Conservation (phyloP, 352 stramenopile species). For the Pythium vanterpoolii region DNA sequence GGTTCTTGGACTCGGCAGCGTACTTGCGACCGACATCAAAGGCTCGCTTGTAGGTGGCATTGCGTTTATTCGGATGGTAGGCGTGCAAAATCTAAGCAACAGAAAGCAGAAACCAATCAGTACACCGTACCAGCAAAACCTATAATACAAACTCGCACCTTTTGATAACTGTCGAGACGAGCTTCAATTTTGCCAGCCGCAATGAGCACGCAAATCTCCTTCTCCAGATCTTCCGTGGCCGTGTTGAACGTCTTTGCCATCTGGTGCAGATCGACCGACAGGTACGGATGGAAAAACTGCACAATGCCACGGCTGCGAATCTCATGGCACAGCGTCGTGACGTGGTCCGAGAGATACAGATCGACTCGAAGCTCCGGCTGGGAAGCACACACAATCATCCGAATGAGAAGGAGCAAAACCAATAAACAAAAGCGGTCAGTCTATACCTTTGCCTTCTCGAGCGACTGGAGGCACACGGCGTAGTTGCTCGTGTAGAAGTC, state of each 20-base stretch:
- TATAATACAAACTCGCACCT: conserved; percentile 33
- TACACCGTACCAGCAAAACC: neutral
- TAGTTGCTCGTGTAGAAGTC: conserved; percentile 90
- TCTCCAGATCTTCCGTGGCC: conserved; percentile 54
- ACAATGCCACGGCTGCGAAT: conserved; percentile 85
- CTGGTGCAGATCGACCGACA: conserved; percentile 81
- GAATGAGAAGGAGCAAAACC: neutral
- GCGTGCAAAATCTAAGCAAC: conserved; percentile 64
- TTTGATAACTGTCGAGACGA: conserved; percentile 87
- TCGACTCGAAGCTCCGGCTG: conserved; percentile 75
- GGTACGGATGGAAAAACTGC: conserved; percentile 88
- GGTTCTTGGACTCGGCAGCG: conserved; percentile 72
- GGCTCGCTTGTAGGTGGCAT: conserved; percentile 73
- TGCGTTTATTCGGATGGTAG: conserved; percentile 75
- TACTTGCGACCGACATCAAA: conserved; percentile 81
- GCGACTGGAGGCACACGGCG: conserved; percentile 64
- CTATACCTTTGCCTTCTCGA: conserved; percentile 71
- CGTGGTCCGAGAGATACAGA: conserved; percentile 73
- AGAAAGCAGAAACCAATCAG: neutral
- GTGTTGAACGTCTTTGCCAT: conserved; percentile 88
- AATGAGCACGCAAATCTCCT: conserved; percentile 80
- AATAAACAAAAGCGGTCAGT: neutral
- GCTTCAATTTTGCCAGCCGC: conserved; percentile 63
- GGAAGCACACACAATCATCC: neutral
- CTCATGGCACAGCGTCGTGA: conserved; percentile 70